Evolutionary conservation across 306 rosid species (phyloP), one percentile per base, ranked within the genome.

Genomic region (Cucumis melo): DNA sequence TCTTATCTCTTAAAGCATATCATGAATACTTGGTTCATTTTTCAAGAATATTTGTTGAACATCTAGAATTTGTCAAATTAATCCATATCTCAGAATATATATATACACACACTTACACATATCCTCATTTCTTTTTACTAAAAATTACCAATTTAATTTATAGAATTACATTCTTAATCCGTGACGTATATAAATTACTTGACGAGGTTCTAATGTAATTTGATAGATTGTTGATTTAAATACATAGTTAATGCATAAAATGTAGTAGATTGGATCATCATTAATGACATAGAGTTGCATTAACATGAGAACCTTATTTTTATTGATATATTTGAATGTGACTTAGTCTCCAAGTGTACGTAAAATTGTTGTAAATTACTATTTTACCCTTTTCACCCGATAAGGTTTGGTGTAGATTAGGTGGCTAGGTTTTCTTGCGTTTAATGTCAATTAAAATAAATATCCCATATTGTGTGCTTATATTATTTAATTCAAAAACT

Each of bases 331-430:
- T 16, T 51, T 70, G 75, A 70, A 14, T 70, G 75, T 70, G 75
- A 46, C 57, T 70, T 70, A 58, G 75, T 70, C 75, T 70, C 75
- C 75, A 46, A 70, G 75, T 27, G 29, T 27, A 27, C 29, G 13
- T 41, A 6, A 13, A 68, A 21, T 10, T 8, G 0, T 64, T 9
- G 0, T 10, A 44, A 44, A 68, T 68, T 3, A 68, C 75, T 21
- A 44, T 8, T 44, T 68, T 68, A 46, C 38, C 75, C 75, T 68
- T 70, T 38, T 8, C 12, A 5, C 10, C 11, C 19, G 4, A 67
- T 34, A 2, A 21, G 0, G 57, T 70, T 70, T 44, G 57, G 57
- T 70, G 17, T 2, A 21, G 14, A 44, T 68, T 68, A 70, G 58
- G 75, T 70, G 57, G 58, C 56, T 23, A 12, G 3, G 29, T 24